Evolutionary conservation across 1,284 basidiomycete genomes (phyloP).

Genomic region (Gastroboletus turbinatus): DNA sequence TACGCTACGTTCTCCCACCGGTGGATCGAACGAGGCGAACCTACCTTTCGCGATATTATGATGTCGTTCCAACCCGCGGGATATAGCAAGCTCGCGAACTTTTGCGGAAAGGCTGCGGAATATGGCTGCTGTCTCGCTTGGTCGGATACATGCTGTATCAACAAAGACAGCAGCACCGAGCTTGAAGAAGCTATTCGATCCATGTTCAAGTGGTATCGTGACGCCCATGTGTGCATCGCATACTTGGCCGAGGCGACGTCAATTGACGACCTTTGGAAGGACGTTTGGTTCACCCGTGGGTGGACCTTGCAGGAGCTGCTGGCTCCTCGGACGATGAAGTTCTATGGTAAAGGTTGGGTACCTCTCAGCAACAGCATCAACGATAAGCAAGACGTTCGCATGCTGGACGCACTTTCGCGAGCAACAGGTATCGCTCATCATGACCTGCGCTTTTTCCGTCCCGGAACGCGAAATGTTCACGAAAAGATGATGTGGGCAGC

Average conservation of each 20-base stretch:
- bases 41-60: conserved; percentile 51
- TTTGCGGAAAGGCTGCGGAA: conserved; percentile 28
- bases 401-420: conserved; percentile 28
- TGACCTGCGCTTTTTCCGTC: conserved; percentile 28
- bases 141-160: conserved; percentile 34
- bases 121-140: conserved; percentile 31
- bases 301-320: conserved; percentile 33
- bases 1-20: conserved; percentile 55
- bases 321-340: conserved; percentile 31
- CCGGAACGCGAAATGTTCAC: conserved; percentile 29
- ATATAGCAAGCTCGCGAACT: conserved; percentile 28
- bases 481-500: conserved; percentile 36
- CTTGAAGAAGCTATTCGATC: conserved; percentile 35
- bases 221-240: conserved; percentile 32
- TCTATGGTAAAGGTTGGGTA: conserved; percentile 29
- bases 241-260: conserved; percentile 33
- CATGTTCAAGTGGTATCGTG: conserved; percentile 36
- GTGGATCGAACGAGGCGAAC: conserved; percentile 63
- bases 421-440: conserved; percentile 30
- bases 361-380: conserved; percentile 24
- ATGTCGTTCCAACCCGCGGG: conserved; percentile 32
- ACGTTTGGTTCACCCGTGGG: conserved; percentile 36
- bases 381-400: conserved; percentile 27
- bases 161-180: conserved; percentile 30
- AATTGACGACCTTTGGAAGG: conserved; percentile 26